Evolutionary conservation across 208 protist genomes (phyloP).

Genomic region (Dictyostelium gargantuum): DNA sequence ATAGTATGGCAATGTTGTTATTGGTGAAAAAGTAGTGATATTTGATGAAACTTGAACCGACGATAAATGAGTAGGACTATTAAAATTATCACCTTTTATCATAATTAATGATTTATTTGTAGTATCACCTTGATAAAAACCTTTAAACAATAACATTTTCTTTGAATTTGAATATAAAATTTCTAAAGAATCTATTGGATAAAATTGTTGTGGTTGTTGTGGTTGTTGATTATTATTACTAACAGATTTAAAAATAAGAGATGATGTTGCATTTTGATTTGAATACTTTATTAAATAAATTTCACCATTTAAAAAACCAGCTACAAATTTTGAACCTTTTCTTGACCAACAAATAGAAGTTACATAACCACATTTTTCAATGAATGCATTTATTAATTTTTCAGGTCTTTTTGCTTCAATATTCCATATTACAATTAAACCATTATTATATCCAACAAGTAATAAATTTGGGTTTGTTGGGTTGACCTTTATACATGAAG

Average conservation of each 20-base stretch:
- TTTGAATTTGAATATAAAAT: neutral
- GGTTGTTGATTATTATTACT: neutral
- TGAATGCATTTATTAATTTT: neutral
- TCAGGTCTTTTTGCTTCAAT: neutral
- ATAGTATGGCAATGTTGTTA: neutral
- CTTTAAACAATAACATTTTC: constrained; percentile 41
- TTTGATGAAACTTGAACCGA: neutral
- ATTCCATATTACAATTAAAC: constrained; percentile 1
- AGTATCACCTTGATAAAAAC: neutral
- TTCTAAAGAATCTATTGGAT: constrained; percentile 33
- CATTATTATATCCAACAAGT: constrained; percentile 46
- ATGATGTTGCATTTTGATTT: neutral
- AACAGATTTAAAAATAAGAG: neutral
- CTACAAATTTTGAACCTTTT: constrained; percentile 36
- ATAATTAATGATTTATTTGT: neutral
- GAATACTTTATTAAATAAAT: neutral
- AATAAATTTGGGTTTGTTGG: neutral
- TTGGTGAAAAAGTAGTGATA: neutral
- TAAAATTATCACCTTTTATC: constrained; percentile 37
- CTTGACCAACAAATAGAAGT: constrained; percentile 10
- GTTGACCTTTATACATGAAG: neutral
- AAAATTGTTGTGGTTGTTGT: neutral
- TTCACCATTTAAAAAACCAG: constrained; percentile 24
- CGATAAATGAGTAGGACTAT: neutral
- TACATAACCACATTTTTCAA: neutral